These are phyloP conservation scores for Prunus padus DNA, from an alignment of 306 rosid genomes.

Conservation along the genomic window DNA sequence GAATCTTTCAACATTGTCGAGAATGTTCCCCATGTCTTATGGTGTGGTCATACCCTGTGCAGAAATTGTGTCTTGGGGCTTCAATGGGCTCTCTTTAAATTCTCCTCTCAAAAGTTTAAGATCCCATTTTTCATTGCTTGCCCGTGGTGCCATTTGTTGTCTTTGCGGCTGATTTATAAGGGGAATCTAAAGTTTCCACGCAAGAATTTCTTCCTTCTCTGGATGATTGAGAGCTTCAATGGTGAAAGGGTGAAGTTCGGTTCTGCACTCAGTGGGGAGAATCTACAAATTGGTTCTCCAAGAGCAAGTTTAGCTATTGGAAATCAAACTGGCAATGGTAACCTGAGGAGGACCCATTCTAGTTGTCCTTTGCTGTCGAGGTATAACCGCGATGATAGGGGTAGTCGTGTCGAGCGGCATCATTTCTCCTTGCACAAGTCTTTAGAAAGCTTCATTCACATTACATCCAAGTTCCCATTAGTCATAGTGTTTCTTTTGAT, in stretches of 20 bases:
- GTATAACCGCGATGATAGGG: slow-evolving; percentile 31
- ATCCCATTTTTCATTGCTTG: slow-evolving; percentile 71
- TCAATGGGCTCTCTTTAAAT: slow-evolving; percentile 73
- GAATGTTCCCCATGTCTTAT: slow-evolving; percentile 87
- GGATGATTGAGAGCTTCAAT: slow-evolving; percentile 94
- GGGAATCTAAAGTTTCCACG: slow-evolving; percentile 76
- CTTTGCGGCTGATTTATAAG: slow-evolving; percentile 67
- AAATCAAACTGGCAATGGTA: slow-evolving; percentile 43
- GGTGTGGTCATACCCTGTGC: slow-evolving; percentile 96
- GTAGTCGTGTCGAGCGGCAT: slow-evolving; percentile 36
- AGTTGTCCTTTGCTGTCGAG: slow-evolving; percentile 35
- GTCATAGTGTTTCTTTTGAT: slow-evolving; percentile 63
- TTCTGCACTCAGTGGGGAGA: slow-evolving; percentile 42
- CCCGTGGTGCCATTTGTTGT: slow-evolving; percentile 84
- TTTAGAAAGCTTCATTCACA: slow-evolving; percentile 70
- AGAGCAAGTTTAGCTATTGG: slow-evolving; percentile 38
- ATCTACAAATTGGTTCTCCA: slow-evolving; percentile 45
- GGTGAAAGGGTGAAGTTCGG: slow-evolving; percentile 59
- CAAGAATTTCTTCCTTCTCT: slow-evolving; percentile 84
- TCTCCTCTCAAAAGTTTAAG: slow-evolving; percentile 63
- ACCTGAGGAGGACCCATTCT: slow-evolving; percentile 49
- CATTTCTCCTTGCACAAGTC: slow-evolving; percentile 57
- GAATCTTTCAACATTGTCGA: slow-evolving; percentile 95
- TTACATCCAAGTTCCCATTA: slow-evolving; percentile 79
- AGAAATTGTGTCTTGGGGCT: slow-evolving; percentile 88